These are phyloP conservation scores for Aspergillus kassunensis DNA, from an alignment of 495 filamentous ascomycete genomes.

Conservation along the genomic window DNA sequence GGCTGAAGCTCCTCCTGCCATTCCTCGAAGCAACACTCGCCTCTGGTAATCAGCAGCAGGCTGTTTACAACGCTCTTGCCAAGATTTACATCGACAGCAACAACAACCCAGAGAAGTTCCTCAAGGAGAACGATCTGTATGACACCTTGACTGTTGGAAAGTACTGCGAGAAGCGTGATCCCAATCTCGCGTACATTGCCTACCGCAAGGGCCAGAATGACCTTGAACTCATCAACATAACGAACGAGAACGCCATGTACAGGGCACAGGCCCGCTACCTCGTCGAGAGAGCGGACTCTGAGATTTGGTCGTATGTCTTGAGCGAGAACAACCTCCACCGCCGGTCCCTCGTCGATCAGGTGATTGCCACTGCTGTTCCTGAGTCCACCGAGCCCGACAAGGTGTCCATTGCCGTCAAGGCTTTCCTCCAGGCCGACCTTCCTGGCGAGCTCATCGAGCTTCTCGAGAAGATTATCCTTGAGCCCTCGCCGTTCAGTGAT, in stretches of 20 bases:
- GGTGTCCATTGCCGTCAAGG: conserved; percentile 90
- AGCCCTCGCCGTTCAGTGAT: conserved; percentile 95
- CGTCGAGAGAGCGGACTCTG: conserved; percentile 79
- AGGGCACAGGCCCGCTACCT: conserved; percentile 94
- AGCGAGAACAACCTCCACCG: conserved; percentile 94
- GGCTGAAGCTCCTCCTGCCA: conserved; percentile 90
- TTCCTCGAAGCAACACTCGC: conserved; percentile 94
- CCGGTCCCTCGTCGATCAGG: conserved; percentile 90
- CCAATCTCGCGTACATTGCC: conserved; percentile 92
- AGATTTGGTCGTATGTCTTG: conserved; percentile 93
- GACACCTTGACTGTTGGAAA: conserved; percentile 91
- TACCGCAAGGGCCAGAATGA: conserved; percentile 98
- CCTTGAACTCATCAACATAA: conserved; percentile 93
- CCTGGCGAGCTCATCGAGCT: conserved; percentile 95
- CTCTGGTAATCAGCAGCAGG: conserved; percentile 92
- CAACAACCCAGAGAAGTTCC: conserved; percentile 97
- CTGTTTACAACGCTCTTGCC: conserved; percentile 95
- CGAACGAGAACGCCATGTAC: conserved; percentile 99
- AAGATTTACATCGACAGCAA: conserved; percentile 99
- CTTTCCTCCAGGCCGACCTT: conserved; percentile 85
- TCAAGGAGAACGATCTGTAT: conserved; percentile 97
- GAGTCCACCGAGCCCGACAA: conserved; percentile 92
- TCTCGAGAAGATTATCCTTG: conserved; percentile 97
- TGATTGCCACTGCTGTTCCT: conserved; percentile 93
- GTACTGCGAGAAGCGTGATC: conserved; percentile 98